Evolutionary conservation across 495 filamentous ascomycete genomes (phyloP), one percentile per base, ranked within the genome.

Genomic region (Penicillium atrosanguineum): DNA sequence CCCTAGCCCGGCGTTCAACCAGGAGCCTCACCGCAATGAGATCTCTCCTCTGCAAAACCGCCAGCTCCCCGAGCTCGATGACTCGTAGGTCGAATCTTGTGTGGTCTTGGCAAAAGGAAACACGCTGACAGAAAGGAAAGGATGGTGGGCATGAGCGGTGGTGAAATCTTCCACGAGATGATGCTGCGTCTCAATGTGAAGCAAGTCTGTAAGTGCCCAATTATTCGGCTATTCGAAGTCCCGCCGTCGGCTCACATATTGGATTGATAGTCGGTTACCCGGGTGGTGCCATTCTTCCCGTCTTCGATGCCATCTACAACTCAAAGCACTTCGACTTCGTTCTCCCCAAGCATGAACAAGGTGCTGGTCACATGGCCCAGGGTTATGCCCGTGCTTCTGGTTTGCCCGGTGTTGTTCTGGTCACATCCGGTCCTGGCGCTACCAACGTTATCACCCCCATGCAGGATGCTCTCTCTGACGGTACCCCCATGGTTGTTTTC

Each of bases 141-240:
- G 48, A 96, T 98, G 75, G 89, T 97, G 67, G 95, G 95, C 29
- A 89, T 90, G 78, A 95, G 81, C 45, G 95, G 95, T 69, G 94
- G 94, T 64, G 86, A 96, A 68, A 97, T 98, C 56, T 96, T 98
- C 78, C 91, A 98, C 64, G 92, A 98, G 73, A 97, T 98, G 94
- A 96, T 98, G 90, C 81, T 91, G 38, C 78, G 94, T 64, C 90
- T 92, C 56, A 83, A 77, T 55, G 95, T 98, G 26, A 92, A 96
- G 76, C 89, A 95, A 71, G 78, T 97, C 63, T 95, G 89, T 91
- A 76, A 69, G 87, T 88, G 62, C 11, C 31, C 11, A 34, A 69
- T 40, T 18, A 43, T 52, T 38, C 28, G 44, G 26, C 9, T 42
- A 47, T 29, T 21, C 50, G 18, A 28, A 6, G n/a, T 15, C 46